Evolutionary conservation across 768 basidiomycete genomes (phyloP), one percentile per base, ranked within the genome.

Genomic region (Trametes villosa): DNA sequence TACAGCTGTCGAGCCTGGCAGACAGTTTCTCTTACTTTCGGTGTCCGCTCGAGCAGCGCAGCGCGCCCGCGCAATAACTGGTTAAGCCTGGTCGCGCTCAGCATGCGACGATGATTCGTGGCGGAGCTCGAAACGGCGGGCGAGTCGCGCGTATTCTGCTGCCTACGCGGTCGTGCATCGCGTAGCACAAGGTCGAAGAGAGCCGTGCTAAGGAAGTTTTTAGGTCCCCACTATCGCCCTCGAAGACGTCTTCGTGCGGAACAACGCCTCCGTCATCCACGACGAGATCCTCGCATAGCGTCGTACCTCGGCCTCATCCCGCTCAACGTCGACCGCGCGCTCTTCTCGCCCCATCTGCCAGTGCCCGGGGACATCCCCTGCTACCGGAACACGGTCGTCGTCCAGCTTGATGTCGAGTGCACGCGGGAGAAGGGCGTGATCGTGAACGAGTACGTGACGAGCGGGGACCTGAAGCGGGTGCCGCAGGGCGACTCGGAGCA

Each of bases 271-370:
- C 3, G 91, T 98, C 65, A 86, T 99, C 53, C 92, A 87, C 41
- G 96, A 98, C 73, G 97, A 99, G 74, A 87, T 99, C 2, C 80
- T 99, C 22, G 83, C 94, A n/a, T n/a, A n/a, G n/a, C n/a, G 4
- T 94, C 96, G 38, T 85, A 97, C n/a, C 71, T 99, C 4, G 97
- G 97, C 3, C 82, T 98, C 26, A 79, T 98, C 11, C 97, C 97
- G 8, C 79, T 99, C 36, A 88, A 91, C 59, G 79, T 96, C 48
- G 91, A 98, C 72, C 95, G 96, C 0, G 76, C 83, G 13, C 72
- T 86, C 22, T 75, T 98, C 62, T 81, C 84, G n/a, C 79, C 83
- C 74, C 82, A 81, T 5, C 46, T 33, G 33, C 47, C 53, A n/a
- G n/a, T n/a, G n/a, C n/a, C n/a, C 8, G 50, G 57, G 78, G 81